These are phyloP conservation scores for Fomitopsis schrenkii DNA, from an alignment of 1,284 basidiomycete species.

Conservation along the genomic window DNA sequence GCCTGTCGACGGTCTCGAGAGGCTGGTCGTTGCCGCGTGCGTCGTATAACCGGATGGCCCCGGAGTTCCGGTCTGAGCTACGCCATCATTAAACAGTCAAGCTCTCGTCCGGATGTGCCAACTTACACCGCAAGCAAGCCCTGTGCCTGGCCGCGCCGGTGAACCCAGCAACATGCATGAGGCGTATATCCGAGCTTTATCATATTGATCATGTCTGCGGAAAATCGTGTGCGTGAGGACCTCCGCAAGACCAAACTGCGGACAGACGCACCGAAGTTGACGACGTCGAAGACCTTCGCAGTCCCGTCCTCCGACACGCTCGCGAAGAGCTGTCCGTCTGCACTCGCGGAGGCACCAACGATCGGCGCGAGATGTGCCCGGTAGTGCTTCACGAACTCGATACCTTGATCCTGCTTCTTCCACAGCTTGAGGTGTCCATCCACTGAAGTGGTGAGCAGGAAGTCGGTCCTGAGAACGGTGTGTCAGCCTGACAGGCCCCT, in stretches of 20 bases:
- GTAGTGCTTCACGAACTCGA: slow-evolving; percentile 94
- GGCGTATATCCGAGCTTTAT: slow-evolving; percentile 86
- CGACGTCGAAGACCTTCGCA: slow-evolving; percentile 94
- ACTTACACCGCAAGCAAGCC: slow-evolving; percentile 84
- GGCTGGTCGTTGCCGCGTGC: slow-evolving; percentile 82
- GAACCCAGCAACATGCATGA: slow-evolving; percentile 91
- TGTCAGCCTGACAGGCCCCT: not conserved
- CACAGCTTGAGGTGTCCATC: slow-evolving; percentile 97
- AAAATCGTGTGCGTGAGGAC: not conserved
- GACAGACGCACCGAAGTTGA: slow-evolving; percentile 50
- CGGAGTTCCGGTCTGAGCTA: slow-evolving; percentile 77
- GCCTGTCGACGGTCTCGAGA: slow-evolving; percentile 66
- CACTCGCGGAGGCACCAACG: slow-evolving; percentile 79
- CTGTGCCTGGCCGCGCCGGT: slow-evolving; percentile 83
- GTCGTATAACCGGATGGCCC: slow-evolving; percentile 87
- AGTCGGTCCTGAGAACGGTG: slow-evolving; percentile 67
- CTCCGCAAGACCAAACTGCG: not conserved
- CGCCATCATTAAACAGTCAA: slow-evolving; percentile 19
- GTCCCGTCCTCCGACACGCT: slow-evolving; percentile 83
- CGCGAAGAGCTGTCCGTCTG: slow-evolving; percentile 91
- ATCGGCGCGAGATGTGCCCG: slow-evolving; percentile 87
- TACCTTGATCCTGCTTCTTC: slow-evolving; percentile 94
- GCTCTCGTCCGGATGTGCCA: slow-evolving; percentile 1
- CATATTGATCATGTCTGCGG: slow-evolving; percentile 97
- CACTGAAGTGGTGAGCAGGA: slow-evolving; percentile 90